A percentile compares a stretch with the other conserved stretches of the same genome.
phyloP scores from a whole-genome alignment of 257 asterid species.

The Paraleonurus japonicus region DNA sequence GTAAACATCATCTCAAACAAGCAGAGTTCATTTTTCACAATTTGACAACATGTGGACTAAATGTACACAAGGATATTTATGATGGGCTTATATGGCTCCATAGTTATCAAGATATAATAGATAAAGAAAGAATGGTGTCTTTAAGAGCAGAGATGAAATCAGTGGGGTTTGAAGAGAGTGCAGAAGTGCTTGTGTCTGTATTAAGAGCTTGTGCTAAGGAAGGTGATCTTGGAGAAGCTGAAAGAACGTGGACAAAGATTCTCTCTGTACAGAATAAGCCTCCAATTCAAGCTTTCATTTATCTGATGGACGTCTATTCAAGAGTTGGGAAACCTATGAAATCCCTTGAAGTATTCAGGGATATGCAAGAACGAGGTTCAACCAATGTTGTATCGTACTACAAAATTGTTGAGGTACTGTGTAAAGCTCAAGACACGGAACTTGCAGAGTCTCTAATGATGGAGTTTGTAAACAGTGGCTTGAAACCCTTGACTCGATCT shows the following conservation, averaged over 20 bases:
- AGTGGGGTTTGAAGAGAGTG: slow-evolving; percentile 55
- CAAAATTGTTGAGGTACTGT: slow-evolving; percentile 70
- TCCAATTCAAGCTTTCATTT: slow-evolving; percentile 66
- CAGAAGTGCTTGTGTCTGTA: slow-evolving; percentile 64
- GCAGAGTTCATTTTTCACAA: slow-evolving; percentile 87
- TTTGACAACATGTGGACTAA: slow-evolving; percentile 54
- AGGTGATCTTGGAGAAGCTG: slow-evolving; percentile 71
- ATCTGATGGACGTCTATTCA: slow-evolving; percentile 74
- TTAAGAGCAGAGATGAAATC: slow-evolving; percentile 64
- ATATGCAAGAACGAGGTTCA: slow-evolving; percentile 49
- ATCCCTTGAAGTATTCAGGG: slow-evolving; percentile 60
- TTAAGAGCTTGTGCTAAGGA: slow-evolving; percentile 82
- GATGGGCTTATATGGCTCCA: slow-evolving; percentile 93
- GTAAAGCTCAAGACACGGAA: slow-evolving; percentile 53
- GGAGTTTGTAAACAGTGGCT: slow-evolving; percentile 67
- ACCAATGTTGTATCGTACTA: slow-evolving; percentile 51
- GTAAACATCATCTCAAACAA: slow-evolving; percentile 65
- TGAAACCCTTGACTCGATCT: slow-evolving; percentile 67
- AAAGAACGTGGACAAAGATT: slow-evolving; percentile 64
- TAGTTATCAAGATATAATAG: slow-evolving; percentile 77
- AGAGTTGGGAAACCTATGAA: slow-evolving; percentile 55
- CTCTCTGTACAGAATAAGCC: slow-evolving; percentile 39
- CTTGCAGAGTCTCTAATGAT: slow-evolving; percentile 67
- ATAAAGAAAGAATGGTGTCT: slow-evolving; percentile 61
- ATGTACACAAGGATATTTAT: slow-evolving; percentile 66